Base-by-base conservation (phyloP, 331 rosid species). In the Cydonia oblonga region DNA sequence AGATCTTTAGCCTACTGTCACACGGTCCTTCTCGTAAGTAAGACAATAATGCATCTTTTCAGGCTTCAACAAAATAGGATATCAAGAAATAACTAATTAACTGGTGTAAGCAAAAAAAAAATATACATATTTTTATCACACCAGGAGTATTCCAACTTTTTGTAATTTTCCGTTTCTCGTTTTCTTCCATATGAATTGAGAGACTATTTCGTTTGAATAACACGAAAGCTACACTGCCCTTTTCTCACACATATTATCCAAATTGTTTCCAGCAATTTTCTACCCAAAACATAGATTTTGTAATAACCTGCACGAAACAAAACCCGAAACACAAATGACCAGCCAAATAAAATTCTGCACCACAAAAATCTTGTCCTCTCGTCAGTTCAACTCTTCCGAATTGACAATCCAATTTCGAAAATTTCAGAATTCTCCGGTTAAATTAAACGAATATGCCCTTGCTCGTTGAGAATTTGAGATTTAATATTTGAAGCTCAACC, bases 1-100 rank as follows among this genome's bases (percentile, higher is more conserved):
- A 19, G 74, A 69, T 73, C 26, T 29, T 60, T 64, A 66, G 33
- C 53, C 62, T 59, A 56, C 58, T 56, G 52, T 52, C 22, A 51
- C 22, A 53, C 2, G 28, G 73, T 75, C 66, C 70, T 52, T 79
- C 76, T 52, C 60, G 19, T 57, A 11, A 65, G 67, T 42, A 13
- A 35, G 66, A 24, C 24, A 44, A 53, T 14, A 12, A 18, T 33
- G 30, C 33, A 25, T 26, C 10, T 18, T 71, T 23, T 29, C 66
- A 61, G 42, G n/a, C 12, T 67, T 35, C 56, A 53, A 62, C 25
- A 33, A n/a, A 16, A 25, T 64, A 10, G 49, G 68, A 58, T 22
- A 58, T 33, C 13, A 61, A 79, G 33, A 28, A 28, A 63, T 25
- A 42, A 32, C 69, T 22, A 71, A 10, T 59, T 24, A 16, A 71